Base-by-base conservation (phyloP, 371 early-diverging fungal genomes). In the Umbelopsis sp. region DNA sequence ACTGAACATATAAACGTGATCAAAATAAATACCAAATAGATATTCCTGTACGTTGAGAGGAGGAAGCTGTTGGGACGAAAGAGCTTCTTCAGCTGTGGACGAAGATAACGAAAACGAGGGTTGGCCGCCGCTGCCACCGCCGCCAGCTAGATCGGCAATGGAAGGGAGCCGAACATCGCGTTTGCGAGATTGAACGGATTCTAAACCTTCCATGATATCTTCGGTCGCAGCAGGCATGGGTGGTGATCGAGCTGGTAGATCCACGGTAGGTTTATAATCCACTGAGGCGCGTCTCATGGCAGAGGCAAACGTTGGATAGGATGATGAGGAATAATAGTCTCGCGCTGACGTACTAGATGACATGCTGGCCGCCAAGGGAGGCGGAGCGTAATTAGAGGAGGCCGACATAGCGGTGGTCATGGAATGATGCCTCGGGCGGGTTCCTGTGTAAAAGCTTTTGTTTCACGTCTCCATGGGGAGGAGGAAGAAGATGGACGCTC, bases 81-180 rank as follows among this genome's bases (percentile, higher is more conserved):
- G 63, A 22, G 57, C 64, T 68, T 48, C 25, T 35, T 63, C 62
- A 24, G 65, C 22, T 14, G 65, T 10, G 7, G 44, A 38, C 24
- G 65, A 64, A 20, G 44, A 38, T 24, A 46, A 29, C 29, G 68
- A 53, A 50, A 70, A 69, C 44, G 72, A 66, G 63, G 74, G 70
- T 37, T 71, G 65, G 14, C 22, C 0, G 22, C 22, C 22, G 22
- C 22, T 22, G 22, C 22, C 22, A 22, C 22, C 22, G 22, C 22
- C 22, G 22, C 75, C 72, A 53, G 81, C 73, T 16, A 81, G 70
- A 63, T 74, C 73, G 41, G 72, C 78, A 52, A 78, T 78, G 14
- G 79, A 78, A 65, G 79, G 81, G 7, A 78, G 67, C 38, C 76
- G 67, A 64, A 68, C 67, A 41, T 72, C 76, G 65, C 69, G 74